Evolutionary conservation across 2,329 filamentous ascomycete genomes (phyloP).

Genomic region (Orbilia javanica): DNA sequence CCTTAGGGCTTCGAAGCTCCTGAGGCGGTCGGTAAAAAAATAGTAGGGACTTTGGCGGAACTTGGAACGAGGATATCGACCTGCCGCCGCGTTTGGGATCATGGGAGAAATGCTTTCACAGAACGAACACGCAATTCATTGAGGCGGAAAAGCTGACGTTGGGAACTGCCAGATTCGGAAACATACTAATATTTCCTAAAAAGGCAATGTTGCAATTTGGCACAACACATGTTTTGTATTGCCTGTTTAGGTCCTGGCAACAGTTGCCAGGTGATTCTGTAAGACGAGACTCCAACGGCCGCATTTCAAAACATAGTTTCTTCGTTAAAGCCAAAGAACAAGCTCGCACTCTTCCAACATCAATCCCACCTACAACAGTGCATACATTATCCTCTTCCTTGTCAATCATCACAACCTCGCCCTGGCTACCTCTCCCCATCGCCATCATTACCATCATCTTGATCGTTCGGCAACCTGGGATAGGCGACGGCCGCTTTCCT

Average conservation of each 20-base stretch:
- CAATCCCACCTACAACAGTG: neutral
- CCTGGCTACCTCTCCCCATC: neutral
- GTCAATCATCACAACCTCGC: neutral
- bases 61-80: neutral
- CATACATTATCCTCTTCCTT: neutral
- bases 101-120: slow-evolving; percentile 5
- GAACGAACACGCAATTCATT: slow-evolving; percentile 23
- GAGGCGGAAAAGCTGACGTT: slow-evolving; percentile 47
- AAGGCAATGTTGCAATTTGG: neutral
- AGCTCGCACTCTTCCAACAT: slow-evolving; percentile 1
- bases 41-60: neutral
- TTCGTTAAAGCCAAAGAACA: slow-evolving; percentile 22
- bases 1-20: slow-evolving; percentile 15
- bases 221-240: neutral
- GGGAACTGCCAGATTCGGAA: slow-evolving; percentile 32
- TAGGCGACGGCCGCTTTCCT: neutral
- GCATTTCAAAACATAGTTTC: slow-evolving; percentile 37
- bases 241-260: slow-evolving; percentile 36
- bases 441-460: neutral
- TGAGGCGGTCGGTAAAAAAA: neutral
- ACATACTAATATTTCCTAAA: slow-evolving; percentile 20
- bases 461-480: neutral
- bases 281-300: slow-evolving; percentile 6
- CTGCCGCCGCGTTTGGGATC: neutral
- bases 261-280: slow-evolving; percentile 40